Evolutionary conservation across 129 eudicot genomes (phyloP), one percentile per base, ranked within the genome.

Genomic region (Smallanthus sonchifolius): DNA sequence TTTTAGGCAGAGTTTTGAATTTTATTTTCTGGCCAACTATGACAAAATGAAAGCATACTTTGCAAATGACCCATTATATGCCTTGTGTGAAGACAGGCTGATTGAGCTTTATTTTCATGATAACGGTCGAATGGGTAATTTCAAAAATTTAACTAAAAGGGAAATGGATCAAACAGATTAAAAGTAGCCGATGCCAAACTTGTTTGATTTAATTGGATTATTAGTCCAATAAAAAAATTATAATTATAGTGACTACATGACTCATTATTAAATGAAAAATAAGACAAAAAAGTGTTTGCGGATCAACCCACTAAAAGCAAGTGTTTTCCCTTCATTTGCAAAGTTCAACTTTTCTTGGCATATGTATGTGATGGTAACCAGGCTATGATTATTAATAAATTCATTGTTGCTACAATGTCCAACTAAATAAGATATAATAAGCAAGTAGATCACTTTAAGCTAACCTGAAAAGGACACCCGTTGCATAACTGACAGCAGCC

Each of bases 401-500:
- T 13, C 20, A 2, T 77, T 32, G 17, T 57, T 17, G 72, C 52
- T 65, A 54, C 37, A 40, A 43, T 44, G 34, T 30, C 16, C 63
- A 59, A 34, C 16, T 7, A 63, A 68, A 65, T 67, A 24, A 51
- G 45, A 43, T 24, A 32, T 30, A 56, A 16, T 28, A 74, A 80
- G 72, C 47, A 60, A 57, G 48, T 19, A 10, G 24, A 80, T 47
- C 30, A 52, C n/a, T 75, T 19, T 30, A 70, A 76, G 74, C 84
- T 71, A 70, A 92, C 98, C 98, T 92, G 88, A 87, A 92, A 84
- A 80, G 79, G 34, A 92, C 95, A 79, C 98, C 98, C 8, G 80
- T 75, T 51, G 87, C 92, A 74, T 92, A 92, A 73, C 98, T 92
- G 79, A 89, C 81, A 62, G 98, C 98, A 82, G 90, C 98, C 98